Conservation (phyloP, 23 red algal species). For the Gracilariopsis chorda region DNA sequence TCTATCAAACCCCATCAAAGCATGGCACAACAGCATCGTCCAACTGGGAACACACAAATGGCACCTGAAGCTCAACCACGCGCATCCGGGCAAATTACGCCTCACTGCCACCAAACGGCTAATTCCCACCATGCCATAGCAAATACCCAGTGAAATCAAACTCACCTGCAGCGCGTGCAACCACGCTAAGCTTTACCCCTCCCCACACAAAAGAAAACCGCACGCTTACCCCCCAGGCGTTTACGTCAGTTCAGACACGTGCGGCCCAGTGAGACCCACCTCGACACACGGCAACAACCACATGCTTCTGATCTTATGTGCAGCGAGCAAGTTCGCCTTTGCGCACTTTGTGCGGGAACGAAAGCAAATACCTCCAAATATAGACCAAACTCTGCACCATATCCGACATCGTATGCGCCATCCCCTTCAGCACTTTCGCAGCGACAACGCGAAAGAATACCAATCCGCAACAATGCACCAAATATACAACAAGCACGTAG, state of each 20-base stretch:
- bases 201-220: background rate
- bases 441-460: slow-evolving; percentile 7
- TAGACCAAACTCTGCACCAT: background rate
- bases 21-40: no score
- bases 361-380: background rate
- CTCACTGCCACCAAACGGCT: background rate
- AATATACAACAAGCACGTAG: background rate
- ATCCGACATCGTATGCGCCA: background rate
- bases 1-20: background rate
- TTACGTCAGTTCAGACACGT: slow-evolving; percentile 28
- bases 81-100: background rate
- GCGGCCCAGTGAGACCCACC: background rate
- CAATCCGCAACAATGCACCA: background rate
- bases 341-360: background rate
- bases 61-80: background rate
- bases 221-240: background rate
- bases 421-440: background rate
- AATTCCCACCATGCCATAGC: background rate
- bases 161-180: background rate
- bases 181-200: background rate
- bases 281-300: background rate
- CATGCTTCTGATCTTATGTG: background rate
- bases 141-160: background rate
- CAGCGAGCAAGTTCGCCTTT: background rate
- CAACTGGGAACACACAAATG: background rate